Conservation (phyloP, 371 early-diverging fungal genomes). For the Ecytonucleospora hepatopenaei region DNA sequence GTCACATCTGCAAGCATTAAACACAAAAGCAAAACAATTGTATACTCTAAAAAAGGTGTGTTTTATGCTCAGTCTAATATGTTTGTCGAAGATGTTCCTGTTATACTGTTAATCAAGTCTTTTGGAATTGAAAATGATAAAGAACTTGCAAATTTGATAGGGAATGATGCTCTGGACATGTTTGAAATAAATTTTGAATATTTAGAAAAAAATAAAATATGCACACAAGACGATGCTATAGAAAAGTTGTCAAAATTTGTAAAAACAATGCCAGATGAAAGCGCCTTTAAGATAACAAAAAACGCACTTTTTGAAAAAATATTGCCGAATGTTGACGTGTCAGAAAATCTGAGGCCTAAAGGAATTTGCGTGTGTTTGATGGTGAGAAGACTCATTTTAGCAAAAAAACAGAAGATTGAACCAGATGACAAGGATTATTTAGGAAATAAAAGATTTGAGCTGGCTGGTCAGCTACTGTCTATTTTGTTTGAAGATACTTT, state of each 20-base stretch:
- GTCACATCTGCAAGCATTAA: constrained; percentile 82
- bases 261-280: constrained; percentile 31
- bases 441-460: constrained; percentile 96
- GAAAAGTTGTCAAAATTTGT: constrained; percentile 28
- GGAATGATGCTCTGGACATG: constrained; percentile 66
- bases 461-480: constrained; percentile 84
- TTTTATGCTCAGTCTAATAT: constrained; percentile 79
- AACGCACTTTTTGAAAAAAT: constrained; percentile 77
- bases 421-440: constrained; percentile 97
- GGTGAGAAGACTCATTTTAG: constrained; percentile 82
- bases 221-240: constrained; percentile 67
- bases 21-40: constrained; percentile 86
- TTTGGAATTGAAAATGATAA: constrained; percentile 77
- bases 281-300: constrained; percentile 69
- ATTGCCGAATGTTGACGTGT: constrained; percentile 81
- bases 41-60: constrained; percentile 63
- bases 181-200: constrained; percentile 81
- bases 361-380: constrained; percentile 85
- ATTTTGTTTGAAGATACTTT: constrained; percentile 97
- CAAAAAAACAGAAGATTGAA: constrained; percentile 64
- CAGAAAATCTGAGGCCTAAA: constrained; percentile 63
- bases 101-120: constrained; percentile 58
- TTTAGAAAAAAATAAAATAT: constrained; percentile 61
- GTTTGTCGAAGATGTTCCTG: constrained; percentile 79
- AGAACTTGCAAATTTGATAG: constrained; percentile 81